Conservation (phyloP, 345 rosid species). For the Hevea brasiliensis region DNA sequence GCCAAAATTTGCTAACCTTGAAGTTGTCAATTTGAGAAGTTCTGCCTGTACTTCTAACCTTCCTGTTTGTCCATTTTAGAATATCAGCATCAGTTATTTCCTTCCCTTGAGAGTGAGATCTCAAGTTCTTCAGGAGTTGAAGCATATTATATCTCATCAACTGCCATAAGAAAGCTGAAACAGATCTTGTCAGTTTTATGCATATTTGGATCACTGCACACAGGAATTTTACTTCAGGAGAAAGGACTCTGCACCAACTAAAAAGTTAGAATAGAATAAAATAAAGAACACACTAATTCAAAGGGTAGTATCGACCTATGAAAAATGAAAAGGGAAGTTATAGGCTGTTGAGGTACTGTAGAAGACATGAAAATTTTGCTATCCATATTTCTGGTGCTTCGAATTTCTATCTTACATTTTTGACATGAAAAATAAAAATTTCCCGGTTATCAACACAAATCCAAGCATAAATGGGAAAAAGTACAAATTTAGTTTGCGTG, state of each 20-base stretch:
- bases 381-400: neutral
- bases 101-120: slow-evolving; percentile 74
- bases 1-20: slow-evolving; percentile 50
- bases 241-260: neutral
- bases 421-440: neutral
- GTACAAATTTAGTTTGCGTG: neutral
- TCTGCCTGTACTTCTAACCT: slow-evolving; percentile 63
- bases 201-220: neutral
- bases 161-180: slow-evolving; percentile 89
- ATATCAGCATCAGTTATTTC: slow-evolving; percentile 79
- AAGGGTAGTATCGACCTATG: no score
- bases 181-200: slow-evolving; percentile 16
- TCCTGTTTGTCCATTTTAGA: slow-evolving; percentile 71
- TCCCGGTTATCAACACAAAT: no score
- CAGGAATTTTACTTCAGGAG: neutral
- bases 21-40: slow-evolving; percentile 64
- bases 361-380: neutral
- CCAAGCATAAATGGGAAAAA: neutral
- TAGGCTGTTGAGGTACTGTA: neutral
- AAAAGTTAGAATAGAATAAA: neutral
- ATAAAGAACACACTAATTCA: neutral
- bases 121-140: slow-evolving; percentile 79
- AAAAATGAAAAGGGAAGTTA: neutral
- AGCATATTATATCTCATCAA: slow-evolving; percentile 91
- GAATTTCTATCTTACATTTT: neutral